These are phyloP conservation scores for Wickerhamiella spandovensis DNA, from an alignment of 805 yeast genomes.

Conservation along the genomic window DNA sequence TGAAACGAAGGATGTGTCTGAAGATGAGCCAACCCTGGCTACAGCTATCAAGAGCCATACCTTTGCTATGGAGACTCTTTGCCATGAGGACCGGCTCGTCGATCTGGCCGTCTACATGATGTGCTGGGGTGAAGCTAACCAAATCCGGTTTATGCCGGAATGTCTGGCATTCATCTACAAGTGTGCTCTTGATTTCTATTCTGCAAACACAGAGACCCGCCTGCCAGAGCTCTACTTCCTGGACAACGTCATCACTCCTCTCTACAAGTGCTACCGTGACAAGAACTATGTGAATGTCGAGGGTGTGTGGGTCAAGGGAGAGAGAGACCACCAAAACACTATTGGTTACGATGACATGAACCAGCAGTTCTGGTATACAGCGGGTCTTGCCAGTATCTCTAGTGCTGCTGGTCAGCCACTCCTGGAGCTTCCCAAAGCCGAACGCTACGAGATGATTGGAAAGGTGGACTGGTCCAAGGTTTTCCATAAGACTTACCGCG, in stretches of 20 bases:
- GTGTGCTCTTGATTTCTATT: conserved; percentile 58
- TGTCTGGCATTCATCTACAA: conserved; percentile 75
- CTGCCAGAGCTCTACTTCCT: conserved; percentile 22
- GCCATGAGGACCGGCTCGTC: conserved; percentile 40
- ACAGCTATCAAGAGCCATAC: conserved; percentile 23
- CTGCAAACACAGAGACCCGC: conserved; percentile 30
- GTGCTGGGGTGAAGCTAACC: conserved; percentile 88
- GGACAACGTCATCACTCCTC: conserved; percentile 61
- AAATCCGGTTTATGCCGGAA: conserved; percentile 78
- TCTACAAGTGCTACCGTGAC: conserved; percentile 46
- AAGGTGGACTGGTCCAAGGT: conserved; percentile 53
- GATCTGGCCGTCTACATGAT: conserved; percentile 60
- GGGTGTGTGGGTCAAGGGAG: conserved; percentile 33
- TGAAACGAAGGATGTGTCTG: neutral
- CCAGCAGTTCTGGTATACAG: conserved; percentile 72
- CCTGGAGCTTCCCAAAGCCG: conserved; percentile 39
- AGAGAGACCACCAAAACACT: conserved; percentile 50
- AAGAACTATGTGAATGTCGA: conserved; percentile 34
- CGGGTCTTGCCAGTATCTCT: conserved; percentile 47
- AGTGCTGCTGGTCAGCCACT: conserved; percentile 34
- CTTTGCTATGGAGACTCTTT: conserved; percentile 34
- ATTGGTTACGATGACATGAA: conserved; percentile 88
- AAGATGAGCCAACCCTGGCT: neutral
- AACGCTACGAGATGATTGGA: conserved; percentile 42
- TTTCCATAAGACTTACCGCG: conserved; percentile 63